Conservation (phyloP, 164 flowering plant genomes). For the Cinnamomum micranthum region DNA sequence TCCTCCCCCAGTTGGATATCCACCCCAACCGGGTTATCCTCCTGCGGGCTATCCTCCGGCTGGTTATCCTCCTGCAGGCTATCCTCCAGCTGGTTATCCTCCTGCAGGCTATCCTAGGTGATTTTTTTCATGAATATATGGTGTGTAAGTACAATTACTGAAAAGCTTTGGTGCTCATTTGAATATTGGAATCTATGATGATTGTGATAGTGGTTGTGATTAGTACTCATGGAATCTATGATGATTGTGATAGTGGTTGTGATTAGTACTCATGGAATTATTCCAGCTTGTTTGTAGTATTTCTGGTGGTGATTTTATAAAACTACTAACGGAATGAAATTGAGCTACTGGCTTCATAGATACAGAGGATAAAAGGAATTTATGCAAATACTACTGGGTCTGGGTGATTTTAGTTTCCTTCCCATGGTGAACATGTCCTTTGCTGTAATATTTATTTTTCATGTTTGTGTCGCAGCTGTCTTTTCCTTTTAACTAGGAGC, state of each 20-base stretch:
- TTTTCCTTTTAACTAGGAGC: too few relatives aligned
- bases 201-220: too few relatives aligned
- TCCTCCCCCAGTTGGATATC: conserved; percentile 45
- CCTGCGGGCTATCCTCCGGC: conserved; percentile 26
- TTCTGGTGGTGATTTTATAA: neutral
- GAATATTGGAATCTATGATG: neutral
- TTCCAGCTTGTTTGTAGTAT: neutral
- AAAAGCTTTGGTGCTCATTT: neutral
- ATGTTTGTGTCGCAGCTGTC: too few relatives aligned
- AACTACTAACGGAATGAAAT: neutral
- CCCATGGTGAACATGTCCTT: too few relatives aligned
- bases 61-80: conserved; percentile 22
- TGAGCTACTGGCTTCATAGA: neutral
- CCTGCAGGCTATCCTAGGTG: conserved; percentile 27
- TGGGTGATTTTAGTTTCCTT: neutral
- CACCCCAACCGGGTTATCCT: conserved; percentile 44
- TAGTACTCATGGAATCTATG: neutral
- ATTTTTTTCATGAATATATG: neutral
- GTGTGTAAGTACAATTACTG: neutral
- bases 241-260: neutral
- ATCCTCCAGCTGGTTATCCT: conserved; percentile 28
- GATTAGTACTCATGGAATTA: neutral
- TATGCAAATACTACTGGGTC: neutral
- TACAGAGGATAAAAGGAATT: neutral
- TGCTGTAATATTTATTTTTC: too few relatives aligned